phyloP scores from a whole-genome alignment of 257 asterid genomes.

The Prunella vulgaris region DNA sequence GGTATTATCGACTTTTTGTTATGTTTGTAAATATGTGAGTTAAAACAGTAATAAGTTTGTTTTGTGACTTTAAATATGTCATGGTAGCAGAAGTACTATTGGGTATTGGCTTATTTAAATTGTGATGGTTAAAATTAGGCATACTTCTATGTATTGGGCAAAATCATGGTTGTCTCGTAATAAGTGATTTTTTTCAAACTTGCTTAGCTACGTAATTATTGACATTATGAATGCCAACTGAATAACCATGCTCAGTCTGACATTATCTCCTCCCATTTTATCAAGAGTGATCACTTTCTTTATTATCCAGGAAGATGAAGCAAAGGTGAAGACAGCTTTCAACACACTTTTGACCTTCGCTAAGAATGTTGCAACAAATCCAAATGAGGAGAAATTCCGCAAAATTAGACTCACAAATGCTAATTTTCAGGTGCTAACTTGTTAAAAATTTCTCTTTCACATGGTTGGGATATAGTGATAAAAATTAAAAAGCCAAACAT shows the following conservation, averaged over 20 bases:
- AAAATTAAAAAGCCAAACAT: not conserved
- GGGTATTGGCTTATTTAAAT: not conserved
- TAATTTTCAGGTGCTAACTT: slow-evolving; percentile 66
- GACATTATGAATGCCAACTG: not conserved
- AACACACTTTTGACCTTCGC: slow-evolving; percentile 84
- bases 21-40: slow-evolving; percentile 5
- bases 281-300: slow-evolving; percentile 11
- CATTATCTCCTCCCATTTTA: not conserved
- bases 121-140: not conserved
- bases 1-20: slow-evolving; percentile 44
- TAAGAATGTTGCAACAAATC: slow-evolving; percentile 86
- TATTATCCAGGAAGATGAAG: slow-evolving; percentile 69
- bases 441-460: not conserved
- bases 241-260: not conserved
- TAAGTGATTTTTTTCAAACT: not conserved
- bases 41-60: not conserved
- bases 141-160: not conserved
- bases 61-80: not conserved
- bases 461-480: not conserved
- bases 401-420: slow-evolving; percentile 87
- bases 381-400: slow-evolving; percentile 85
- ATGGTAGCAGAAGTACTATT: not conserved
- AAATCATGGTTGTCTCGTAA: not conserved
- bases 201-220: not conserved
- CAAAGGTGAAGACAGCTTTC: slow-evolving; percentile 89